Percentiles rank a stretch among this genome's conserved stretches.
Conservation (phyloP, 768 basidiomycete genomes). For the Tulasnella sp. region DNA sequence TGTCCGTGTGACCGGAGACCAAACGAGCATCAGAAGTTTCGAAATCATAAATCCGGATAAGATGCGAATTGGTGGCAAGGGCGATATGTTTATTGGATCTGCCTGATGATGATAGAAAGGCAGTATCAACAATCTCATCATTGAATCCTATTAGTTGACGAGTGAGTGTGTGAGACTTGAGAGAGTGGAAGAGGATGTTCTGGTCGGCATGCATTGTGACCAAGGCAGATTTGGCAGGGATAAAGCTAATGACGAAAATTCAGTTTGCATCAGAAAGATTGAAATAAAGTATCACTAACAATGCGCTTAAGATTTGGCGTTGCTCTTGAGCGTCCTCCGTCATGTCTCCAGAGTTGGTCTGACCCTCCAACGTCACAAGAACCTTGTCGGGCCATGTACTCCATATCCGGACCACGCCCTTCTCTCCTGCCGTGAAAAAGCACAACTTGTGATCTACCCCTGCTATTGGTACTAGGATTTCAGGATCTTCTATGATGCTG, state of each 20-base stretch:
- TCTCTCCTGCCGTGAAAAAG: slow-evolving; percentile 83
- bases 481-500: slow-evolving; percentile 48
- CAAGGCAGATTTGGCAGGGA: slow-evolving; percentile 48
- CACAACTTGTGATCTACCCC: slow-evolving; percentile 26
- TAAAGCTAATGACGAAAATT: slow-evolving; percentile 40
- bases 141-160: slow-evolving; percentile 93
- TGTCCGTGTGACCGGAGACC: slow-evolving; percentile 78
- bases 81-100: slow-evolving; percentile 62
- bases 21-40: slow-evolving; percentile 68
- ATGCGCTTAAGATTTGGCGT: slow-evolving; percentile 63
- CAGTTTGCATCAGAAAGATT: background rate
- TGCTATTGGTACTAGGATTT: slow-evolving; percentile 34
- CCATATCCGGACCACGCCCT: slow-evolving; percentile 77
- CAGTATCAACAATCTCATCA: slow-evolving; percentile 89
- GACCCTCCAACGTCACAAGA: slow-evolving; percentile 32
- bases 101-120: slow-evolving; percentile 49
- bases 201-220: slow-evolving; percentile 90
- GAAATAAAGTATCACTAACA: slow-evolving; percentile 43
- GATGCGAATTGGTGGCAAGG: slow-evolving; percentile 92
- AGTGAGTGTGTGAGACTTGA: slow-evolving; percentile 45
- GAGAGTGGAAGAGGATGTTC: slow-evolving; percentile 85
- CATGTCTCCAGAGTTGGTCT: slow-evolving; percentile 32
- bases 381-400: slow-evolving; percentile 54
- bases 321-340: slow-evolving; percentile 59
- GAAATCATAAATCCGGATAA: slow-evolving; percentile 80